Evolutionary conservation across 2,329 filamentous ascomycete genomes (phyloP), one percentile per base, ranked within the genome.

Genomic region (Trichoderma sp.): DNA sequence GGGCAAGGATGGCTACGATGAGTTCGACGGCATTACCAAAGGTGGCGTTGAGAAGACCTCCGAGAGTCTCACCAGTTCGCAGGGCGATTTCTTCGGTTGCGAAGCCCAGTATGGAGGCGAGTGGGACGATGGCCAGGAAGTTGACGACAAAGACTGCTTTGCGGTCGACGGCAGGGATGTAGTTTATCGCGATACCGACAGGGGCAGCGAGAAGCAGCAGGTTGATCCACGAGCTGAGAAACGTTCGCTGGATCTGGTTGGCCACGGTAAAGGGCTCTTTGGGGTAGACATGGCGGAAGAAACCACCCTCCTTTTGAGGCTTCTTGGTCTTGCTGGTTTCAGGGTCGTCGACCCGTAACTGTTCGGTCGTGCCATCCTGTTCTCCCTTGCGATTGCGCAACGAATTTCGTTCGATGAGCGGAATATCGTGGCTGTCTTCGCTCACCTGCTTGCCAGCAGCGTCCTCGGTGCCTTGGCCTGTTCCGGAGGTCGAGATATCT

Each of bases 21-120:
- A 97, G 86, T 82, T 97, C 95, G 76, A 97, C 94, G 5, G 95
- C 95, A 81, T 97, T 97, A 90, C 95, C 96, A 82, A 98, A 98
- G 3, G 93, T 93, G 7, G 95, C 95, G 81, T 98, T 98, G 75
- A 98, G 88, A 45, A 98, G 86, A 74, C 95, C 96, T 77, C 96
- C 96, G 3, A 98, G 86, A 0, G 94, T 95, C 83, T 98, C 95
- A 67, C 95, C 95, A 0, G 92, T 93, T 75, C 92, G 89, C 72
- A 95, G 85, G 3, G 95, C 94, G 78, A 98, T 93, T 83, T 98
- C 95, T 83, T 98, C 96, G 0, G 96, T 98, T 0, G 94, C 94
- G 80, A 93, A 97, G 79, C 93, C 93, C 29, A 98, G 88, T 87
- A 98, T 92, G 16, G 93, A 94, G 3, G 96, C 96, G 56, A 98